A percentile compares a stretch with the other conserved stretches of the same genome.
Evolutionary conservation across 2,329 filamentous ascomycete species (phyloP).

Genomic region (Clarireedia monteithiana): DNA sequence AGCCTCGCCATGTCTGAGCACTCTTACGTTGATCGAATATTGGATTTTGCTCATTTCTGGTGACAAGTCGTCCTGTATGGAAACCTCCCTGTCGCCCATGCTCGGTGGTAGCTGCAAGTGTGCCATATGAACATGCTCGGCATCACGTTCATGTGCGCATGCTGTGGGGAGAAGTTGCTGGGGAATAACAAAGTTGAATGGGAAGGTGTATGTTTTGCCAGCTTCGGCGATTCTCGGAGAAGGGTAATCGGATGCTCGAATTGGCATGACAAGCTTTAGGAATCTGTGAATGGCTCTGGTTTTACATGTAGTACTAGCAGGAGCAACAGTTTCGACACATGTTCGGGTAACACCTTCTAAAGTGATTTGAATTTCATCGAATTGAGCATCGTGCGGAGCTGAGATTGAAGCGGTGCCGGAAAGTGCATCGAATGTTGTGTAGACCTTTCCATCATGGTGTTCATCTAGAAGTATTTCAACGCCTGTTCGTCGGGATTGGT

Average conservation of each 20-base stretch:
- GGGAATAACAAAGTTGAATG: slow-evolving; percentile 29
- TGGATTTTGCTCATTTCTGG: slow-evolving; percentile 26
- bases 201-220: slow-evolving; percentile 25
- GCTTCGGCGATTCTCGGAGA: slow-evolving; percentile 25
- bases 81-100: slow-evolving; percentile 22
- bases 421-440: slow-evolving; percentile 26
- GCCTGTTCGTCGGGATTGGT: slow-evolving; percentile 15
- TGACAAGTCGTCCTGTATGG: slow-evolving; percentile 22
- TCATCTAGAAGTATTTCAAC: slow-evolving; percentile 25
- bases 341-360: slow-evolving; percentile 25
- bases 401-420: slow-evolving; percentile 25
- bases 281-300: slow-evolving; percentile 27
- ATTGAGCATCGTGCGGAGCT: slow-evolving; percentile 22
- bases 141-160: slow-evolving; percentile 20
- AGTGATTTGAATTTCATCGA: slow-evolving; percentile 28
- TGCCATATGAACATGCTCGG: slow-evolving; percentile 25
- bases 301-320: slow-evolving; percentile 16
- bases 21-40: slow-evolving; percentile 25
- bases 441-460: slow-evolving; percentile 22
- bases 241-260: slow-evolving; percentile 24
- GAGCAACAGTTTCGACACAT: slow-evolving; percentile 25
- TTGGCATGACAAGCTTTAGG: slow-evolving; percentile 28
- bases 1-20: slow-evolving; percentile 20
- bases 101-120: slow-evolving; percentile 28
- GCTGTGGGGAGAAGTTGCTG: slow-evolving; percentile 25